Conservation (phyloP, 108 stramenopile genomes). For the Fragilaria crotonensis region DNA sequence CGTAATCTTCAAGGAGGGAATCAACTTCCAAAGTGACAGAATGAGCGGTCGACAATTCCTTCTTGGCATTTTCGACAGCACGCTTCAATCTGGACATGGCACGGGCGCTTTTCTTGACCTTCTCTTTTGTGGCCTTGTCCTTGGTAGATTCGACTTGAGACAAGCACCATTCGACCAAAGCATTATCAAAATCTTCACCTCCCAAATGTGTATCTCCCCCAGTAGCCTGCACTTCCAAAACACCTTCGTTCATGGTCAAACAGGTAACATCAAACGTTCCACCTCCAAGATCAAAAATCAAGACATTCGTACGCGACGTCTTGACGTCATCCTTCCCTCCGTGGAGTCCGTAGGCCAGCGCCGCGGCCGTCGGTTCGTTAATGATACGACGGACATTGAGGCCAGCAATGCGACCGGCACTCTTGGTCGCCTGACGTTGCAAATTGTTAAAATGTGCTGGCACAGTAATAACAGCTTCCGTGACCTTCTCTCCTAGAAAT, state of each 20-base stretch:
- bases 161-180: conserved; percentile 74
- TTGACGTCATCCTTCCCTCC: conserved; percentile 7
- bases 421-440: conserved; percentile 85
- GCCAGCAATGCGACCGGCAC: conserved; percentile 61
- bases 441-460: conserved; percentile 88
- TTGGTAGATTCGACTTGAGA: conserved; percentile 53
- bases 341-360: conserved; percentile 62
- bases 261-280: conserved; percentile 70
- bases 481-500: conserved; percentile 38
- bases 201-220: conserved; percentile 88
- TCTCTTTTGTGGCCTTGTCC: conserved; percentile 39
- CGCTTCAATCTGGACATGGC: conserved; percentile 64
- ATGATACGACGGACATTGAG: conserved; percentile 59
- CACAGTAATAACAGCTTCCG: conserved; percentile 76
- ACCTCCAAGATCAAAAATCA: conserved; percentile 81
- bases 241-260: conserved; percentile 51
- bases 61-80: conserved; percentile 73
- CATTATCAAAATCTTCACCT: conserved; percentile 92
- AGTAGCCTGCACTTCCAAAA: conserved; percentile 86
- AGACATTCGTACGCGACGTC: conserved; percentile 34
- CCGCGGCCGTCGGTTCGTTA: conserved; percentile 75
- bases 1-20: conserved; percentile 29
- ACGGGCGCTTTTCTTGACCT: conserved; percentile 30
- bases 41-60: conserved; percentile 25
- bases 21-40: conserved; percentile 54